A percentile compares a stretch with the other conserved stretches of the same genome.
These are phyloP conservation scores for Ascochyta clinopodiicola DNA, from an alignment of 2,329 filamentous ascomycete species.

Conservation along the genomic window DNA sequence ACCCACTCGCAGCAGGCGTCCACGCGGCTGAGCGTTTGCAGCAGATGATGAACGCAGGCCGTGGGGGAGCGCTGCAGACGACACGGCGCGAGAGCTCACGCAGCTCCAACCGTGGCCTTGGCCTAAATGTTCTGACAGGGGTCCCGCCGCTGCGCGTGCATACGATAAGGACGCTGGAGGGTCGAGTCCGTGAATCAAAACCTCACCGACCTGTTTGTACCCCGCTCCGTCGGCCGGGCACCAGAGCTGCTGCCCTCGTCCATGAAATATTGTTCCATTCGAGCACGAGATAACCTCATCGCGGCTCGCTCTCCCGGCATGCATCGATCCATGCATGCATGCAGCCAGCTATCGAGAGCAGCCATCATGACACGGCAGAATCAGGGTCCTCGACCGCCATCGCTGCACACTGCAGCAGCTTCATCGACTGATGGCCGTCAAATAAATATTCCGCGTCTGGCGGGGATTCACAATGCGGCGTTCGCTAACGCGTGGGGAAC, in stretches of 20 bases:
- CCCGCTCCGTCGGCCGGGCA: conserved; percentile 26
- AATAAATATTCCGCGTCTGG: conserved; percentile 17
- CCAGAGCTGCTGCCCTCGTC: background rate
- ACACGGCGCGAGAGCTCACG: conserved; percentile 5
- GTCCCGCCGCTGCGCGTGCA: conserved; percentile 24
- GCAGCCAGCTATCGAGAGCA: conserved; percentile 7
- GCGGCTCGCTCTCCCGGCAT: conserved; percentile 11
- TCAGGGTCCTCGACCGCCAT: conserved; percentile 19
- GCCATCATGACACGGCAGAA: conserved; percentile 16
- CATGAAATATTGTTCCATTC: background rate
- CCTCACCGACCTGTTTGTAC: conserved; percentile 37
- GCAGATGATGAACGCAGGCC: conserved; percentile 26
- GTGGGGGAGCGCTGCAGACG: conserved; percentile 22
- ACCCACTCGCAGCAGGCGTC: conserved; percentile 17
- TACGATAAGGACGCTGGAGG: conserved; percentile 33
- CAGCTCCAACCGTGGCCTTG: conserved; percentile 19
- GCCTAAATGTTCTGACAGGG: conserved; percentile 16
- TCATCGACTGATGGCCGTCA: conserved; percentile 14
- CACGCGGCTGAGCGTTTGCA: conserved; percentile 43
- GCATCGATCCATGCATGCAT: background rate
- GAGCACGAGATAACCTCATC: conserved; percentile 14
- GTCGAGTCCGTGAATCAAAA: conserved; percentile 20
- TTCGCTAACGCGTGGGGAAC: conserved; percentile 35
- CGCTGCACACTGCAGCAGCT: conserved; percentile 15
- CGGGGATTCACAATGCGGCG: conserved; percentile 18